These are phyloP conservation scores for Backusella mclennaniae DNA, from an alignment of 192 early-diverging fungal genomes.

Conservation along the genomic window DNA sequence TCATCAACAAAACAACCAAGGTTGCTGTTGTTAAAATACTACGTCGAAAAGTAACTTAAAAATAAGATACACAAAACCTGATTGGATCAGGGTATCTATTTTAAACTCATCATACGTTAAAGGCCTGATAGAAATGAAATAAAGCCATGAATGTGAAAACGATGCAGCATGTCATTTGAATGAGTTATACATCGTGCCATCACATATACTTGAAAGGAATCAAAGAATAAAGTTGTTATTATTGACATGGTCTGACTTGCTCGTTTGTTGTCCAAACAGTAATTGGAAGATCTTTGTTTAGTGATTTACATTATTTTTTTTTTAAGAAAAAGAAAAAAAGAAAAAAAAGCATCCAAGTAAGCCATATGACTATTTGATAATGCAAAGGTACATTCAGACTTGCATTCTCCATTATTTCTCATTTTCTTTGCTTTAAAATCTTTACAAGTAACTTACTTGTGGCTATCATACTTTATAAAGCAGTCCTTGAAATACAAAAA, in stretches of 20 bases:
- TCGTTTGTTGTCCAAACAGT: conserved; percentile 8
- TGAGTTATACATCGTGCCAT: not conserved
- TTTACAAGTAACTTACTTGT: not conserved
- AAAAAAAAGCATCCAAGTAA: not conserved
- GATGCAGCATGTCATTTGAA: not conserved
- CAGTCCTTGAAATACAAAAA: not conserved
- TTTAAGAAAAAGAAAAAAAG: not conserved
- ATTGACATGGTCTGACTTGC: conserved; percentile 8
- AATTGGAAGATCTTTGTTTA: conserved; percentile 9
- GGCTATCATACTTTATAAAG: not conserved
- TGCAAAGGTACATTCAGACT: not conserved
- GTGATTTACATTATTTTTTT: conserved; percentile 3
- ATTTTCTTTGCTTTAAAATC: not conserved
- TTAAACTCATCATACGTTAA: not conserved
- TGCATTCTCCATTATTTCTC: not conserved
- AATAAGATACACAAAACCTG: not conserved
- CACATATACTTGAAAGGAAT: not conserved
- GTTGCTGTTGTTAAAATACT: not conserved
- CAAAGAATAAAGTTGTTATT: not conserved
- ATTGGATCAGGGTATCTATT: not conserved
- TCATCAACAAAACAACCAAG: not conserved
- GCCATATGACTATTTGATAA: not conserved
- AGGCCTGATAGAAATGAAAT: not conserved
- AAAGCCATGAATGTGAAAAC: not conserved
- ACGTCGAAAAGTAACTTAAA: not conserved